phyloP scores from a whole-genome alignment of 2,329 filamentous ascomycete genomes.

The Phialophora verrucosa region DNA sequence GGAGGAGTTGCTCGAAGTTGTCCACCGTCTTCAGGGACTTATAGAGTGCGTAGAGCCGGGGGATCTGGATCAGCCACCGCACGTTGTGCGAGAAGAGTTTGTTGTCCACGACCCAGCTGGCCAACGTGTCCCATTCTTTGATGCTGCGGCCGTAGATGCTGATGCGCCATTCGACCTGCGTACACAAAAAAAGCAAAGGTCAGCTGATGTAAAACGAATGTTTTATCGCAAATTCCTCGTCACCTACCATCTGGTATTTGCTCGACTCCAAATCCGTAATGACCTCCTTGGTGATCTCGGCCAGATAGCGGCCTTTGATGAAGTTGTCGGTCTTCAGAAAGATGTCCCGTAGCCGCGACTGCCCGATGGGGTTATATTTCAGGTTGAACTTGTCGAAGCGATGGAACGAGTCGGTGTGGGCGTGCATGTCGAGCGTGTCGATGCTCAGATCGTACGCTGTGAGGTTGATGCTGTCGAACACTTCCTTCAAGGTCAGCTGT shows the following conservation, averaged over 20 bases:
- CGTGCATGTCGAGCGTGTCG: conserved; percentile 98
- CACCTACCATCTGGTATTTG: conserved; percentile 89
- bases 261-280: conserved; percentile 96
- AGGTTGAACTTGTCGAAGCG: conserved; percentile 99
- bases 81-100: conserved; percentile 98
- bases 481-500: conserved; percentile 85
- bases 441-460: conserved; percentile 98
- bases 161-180: conserved; percentile 86
- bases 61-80: conserved; percentile 94
- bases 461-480: conserved; percentile 96
- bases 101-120: conserved; percentile 96
- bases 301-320: conserved; percentile 92
- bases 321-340: conserved; percentile 99
- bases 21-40: conserved; percentile 86
- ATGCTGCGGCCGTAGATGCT: conserved; percentile 92
- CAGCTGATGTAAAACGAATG: not conserved
- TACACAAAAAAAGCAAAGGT: not conserved
- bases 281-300: conserved; percentile 97
- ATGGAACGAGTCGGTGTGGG: conserved; percentile 97
- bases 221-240: not conserved
- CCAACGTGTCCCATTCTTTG: conserved; percentile 97
- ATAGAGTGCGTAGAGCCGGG: conserved; percentile 93
- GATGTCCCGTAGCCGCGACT: conserved; percentile 94
- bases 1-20: conserved; percentile 86
- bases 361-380: conserved; percentile 97